phyloP scores from a whole-genome alignment of 345 rosid genomes.

The Ailanthus altissimus region DNA sequence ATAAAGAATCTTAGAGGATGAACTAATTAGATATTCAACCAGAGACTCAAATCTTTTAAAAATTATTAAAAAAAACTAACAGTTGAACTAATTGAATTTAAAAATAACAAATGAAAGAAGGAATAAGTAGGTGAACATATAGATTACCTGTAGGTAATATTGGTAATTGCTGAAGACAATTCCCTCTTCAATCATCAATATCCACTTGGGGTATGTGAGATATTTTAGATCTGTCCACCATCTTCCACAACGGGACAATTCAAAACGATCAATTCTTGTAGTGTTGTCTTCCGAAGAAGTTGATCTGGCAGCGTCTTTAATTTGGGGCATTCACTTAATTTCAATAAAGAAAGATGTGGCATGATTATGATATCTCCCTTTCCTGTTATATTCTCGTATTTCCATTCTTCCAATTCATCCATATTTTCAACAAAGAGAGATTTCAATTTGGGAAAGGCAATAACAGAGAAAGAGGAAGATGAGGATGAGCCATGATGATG shows the following conservation, averaged over 20 bases:
- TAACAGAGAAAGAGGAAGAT: not conserved
- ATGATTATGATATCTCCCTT: conserved; percentile 9
- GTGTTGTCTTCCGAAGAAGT: not conserved
- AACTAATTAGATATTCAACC: no score
- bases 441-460: conserved; percentile 27
- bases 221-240: not conserved
- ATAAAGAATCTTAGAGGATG: no score
- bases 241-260: conserved; percentile 9
- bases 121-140: no score
- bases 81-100: no score
- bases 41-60: no score
- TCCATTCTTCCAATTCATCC: conserved; percentile 27
- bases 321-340: conserved; percentile 2
- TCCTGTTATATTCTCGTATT: not conserved
- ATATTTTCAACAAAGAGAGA: conserved; percentile 4
- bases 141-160: no score
- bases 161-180: no score
- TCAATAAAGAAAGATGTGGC: conserved; percentile 20
- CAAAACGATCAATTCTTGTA: not conserved
- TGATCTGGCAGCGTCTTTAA: not conserved
- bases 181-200: no score
- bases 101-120: no score
- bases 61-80: no score
- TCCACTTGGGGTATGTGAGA: not conserved
- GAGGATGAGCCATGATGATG: not conserved